Evolutionary conservation across 78 protist genomes (phyloP).

Genomic region (slime mould (Dictyostelium discoideum)): DNA sequence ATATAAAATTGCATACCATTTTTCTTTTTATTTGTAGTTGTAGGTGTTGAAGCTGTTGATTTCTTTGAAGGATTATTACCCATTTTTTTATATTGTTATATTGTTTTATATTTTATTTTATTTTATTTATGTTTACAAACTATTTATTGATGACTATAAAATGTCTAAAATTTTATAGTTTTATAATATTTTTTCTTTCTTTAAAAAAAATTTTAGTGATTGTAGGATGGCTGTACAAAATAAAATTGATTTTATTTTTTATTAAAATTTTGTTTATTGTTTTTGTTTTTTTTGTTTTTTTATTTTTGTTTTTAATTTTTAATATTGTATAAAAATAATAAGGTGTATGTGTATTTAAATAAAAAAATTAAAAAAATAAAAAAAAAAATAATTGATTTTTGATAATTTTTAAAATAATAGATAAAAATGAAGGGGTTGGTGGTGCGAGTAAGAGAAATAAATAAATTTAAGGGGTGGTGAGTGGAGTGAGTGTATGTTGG

Average conservation of each 20-base stretch:
- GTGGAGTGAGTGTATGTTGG: background rate
- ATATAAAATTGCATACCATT: background rate
- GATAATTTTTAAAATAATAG: background rate
- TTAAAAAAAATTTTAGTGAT: background rate
- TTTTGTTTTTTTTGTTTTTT: background rate
- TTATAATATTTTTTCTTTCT: no score
- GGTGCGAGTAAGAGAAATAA: background rate
- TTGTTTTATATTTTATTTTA: background rate
- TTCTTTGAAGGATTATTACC: constrained; percentile 30
- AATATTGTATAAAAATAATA: background rate
- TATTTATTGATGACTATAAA: background rate
- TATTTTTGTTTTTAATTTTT: no score
- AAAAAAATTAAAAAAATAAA: no score
- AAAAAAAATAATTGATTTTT: background rate
- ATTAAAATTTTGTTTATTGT: no score
- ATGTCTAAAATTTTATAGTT: background rate
- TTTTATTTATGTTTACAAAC: background rate
- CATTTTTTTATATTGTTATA: background rate
- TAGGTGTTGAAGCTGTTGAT: background rate
- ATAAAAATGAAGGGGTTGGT: background rate
- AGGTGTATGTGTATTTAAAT: no score
- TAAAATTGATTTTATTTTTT: background rate
- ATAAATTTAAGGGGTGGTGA: background rate
- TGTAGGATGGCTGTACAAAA: background rate
- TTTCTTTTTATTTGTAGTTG: background rate